phyloP scores from a whole-genome alignment of 2,329 filamentous ascomycete species.

The Davidsoniella australis region DNA sequence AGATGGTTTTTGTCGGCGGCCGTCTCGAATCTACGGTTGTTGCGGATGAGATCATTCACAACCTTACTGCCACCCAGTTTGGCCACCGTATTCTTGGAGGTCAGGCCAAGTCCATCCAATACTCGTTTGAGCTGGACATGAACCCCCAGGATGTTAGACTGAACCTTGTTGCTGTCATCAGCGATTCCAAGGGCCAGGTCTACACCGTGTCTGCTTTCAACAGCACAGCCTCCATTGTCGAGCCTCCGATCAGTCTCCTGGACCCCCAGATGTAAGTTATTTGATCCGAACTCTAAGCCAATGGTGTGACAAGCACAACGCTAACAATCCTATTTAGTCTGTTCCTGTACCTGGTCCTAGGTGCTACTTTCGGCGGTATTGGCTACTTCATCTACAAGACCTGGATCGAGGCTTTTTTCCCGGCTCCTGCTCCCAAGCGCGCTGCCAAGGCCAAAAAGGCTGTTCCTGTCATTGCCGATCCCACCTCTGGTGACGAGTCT shows the following conservation, averaged over 20 bases:
- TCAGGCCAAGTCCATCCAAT: slow-evolving; percentile 59
- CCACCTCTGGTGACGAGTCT: slow-evolving; percentile 53
- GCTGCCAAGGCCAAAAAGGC: slow-evolving; percentile 50
- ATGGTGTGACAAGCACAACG: neutral
- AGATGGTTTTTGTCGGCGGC: slow-evolving; percentile 60
- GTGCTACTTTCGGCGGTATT: slow-evolving; percentile 58
- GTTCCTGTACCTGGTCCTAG: slow-evolving; percentile 91
- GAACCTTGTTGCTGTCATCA: slow-evolving; percentile 58
- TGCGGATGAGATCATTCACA: slow-evolving; percentile 47
- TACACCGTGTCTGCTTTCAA: slow-evolving; percentile 70
- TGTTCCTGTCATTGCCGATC: slow-evolving; percentile 41
- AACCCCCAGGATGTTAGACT: slow-evolving; percentile 78
- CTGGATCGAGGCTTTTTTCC: slow-evolving; percentile 92
- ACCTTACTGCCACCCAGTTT: slow-evolving; percentile 66
- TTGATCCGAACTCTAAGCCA: neutral
- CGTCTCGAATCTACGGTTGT: slow-evolving; percentile 43
- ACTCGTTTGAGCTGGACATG: slow-evolving; percentile 78
- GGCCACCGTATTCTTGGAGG: slow-evolving; percentile 57
- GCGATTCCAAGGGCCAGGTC: slow-evolving; percentile 45
- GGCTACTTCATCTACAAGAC: slow-evolving; percentile 97
- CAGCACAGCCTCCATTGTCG: slow-evolving; percentile 69
- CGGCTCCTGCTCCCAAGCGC: slow-evolving; percentile 53
- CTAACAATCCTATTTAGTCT: slow-evolving; percentile 41
- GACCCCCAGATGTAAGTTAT: slow-evolving; percentile 79
- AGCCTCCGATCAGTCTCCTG: slow-evolving; percentile 78